Percentiles rank a stretch among this genome's conserved stretches.
phyloP scores from a whole-genome alignment of 805 yeast species.

The Monosporozyma solicola region DNA sequence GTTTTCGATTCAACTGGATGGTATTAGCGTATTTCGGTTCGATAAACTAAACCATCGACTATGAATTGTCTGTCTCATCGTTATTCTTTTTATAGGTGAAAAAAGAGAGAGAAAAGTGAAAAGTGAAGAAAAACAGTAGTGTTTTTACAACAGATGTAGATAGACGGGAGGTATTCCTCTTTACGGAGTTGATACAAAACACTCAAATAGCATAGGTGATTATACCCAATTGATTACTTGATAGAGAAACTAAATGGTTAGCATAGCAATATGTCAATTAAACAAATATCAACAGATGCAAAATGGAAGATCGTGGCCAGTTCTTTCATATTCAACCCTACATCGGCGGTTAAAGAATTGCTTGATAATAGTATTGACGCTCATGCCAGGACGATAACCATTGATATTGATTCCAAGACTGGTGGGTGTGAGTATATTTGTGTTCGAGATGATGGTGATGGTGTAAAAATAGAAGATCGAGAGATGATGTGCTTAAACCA shows the following conservation, averaged over 20 bases:
- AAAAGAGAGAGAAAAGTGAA: no score
- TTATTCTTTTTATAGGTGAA: no score
- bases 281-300: constrained; percentile 8
- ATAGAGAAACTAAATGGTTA: not conserved
- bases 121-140: not conserved
- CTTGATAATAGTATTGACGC: constrained; percentile 37
- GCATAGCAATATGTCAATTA: constrained; percentile 13
- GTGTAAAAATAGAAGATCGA: constrained; percentile 29
- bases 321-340: constrained; percentile 30
- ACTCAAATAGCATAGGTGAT: not conserved
- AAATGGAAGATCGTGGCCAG: constrained; percentile 15
- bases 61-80: no score
- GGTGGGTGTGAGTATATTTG: constrained; percentile 30
- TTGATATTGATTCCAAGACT: constrained; percentile 33
- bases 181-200: not conserved
- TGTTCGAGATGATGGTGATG: constrained; percentile 37
- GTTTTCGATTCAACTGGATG: no score
- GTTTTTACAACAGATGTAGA: no score
- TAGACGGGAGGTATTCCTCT: not conserved
- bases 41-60: no score
- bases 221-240: not conserved
- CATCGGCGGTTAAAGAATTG: constrained; percentile 33
- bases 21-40: no score
- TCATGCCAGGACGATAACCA: constrained; percentile 23
- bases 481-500: constrained; percentile 30